Evolutionary conservation across 2,329 filamentous ascomycete species (phyloP).

Genomic region (Paecilomyces variotii): DNA sequence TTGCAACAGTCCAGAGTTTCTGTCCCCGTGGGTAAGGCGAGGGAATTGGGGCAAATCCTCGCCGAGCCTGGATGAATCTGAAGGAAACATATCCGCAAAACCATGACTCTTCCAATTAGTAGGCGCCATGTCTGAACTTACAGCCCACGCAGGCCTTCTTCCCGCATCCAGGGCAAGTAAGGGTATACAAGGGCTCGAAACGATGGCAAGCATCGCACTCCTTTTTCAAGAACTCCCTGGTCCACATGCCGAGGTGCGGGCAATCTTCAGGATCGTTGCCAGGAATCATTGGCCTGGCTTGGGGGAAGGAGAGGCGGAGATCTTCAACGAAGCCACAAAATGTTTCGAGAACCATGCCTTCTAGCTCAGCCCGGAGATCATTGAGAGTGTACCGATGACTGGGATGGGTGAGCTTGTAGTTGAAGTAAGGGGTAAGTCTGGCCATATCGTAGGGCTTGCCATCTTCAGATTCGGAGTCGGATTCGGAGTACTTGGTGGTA

Average conservation of each 20-base stretch:
- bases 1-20: conserved; percentile 21
- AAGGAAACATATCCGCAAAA: not conserved
- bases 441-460: not conserved
- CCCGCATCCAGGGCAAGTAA: conserved; percentile 22
- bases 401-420: conserved; percentile 15
- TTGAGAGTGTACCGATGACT: conserved; percentile 14
- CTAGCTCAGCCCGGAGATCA: conserved; percentile 18
- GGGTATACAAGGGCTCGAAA: conserved; percentile 20
- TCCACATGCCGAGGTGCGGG: conserved; percentile 21
- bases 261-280: conserved; percentile 7
- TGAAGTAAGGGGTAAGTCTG: conserved; percentile 17
- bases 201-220: conserved; percentile 19
- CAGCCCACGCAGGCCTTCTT: conserved; percentile 21
- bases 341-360: conserved; percentile 20
- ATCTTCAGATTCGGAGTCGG: conserved; percentile 3
- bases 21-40: conserved; percentile 46
- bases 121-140: conserved; percentile 19
- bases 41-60: conserved; percentile 63
- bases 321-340: conserved; percentile 18
- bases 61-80: conserved; percentile 57
- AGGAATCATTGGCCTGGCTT: conserved; percentile 3
- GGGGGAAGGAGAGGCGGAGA: conserved; percentile 11
- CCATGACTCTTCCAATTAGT: not conserved
- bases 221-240: conserved; percentile 11
- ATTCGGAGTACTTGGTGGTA: conserved; percentile 1